Evolutionary conservation across 108 stramenopile species (phyloP).

Genomic region (Fragilariopsis cylindrus): DNA sequence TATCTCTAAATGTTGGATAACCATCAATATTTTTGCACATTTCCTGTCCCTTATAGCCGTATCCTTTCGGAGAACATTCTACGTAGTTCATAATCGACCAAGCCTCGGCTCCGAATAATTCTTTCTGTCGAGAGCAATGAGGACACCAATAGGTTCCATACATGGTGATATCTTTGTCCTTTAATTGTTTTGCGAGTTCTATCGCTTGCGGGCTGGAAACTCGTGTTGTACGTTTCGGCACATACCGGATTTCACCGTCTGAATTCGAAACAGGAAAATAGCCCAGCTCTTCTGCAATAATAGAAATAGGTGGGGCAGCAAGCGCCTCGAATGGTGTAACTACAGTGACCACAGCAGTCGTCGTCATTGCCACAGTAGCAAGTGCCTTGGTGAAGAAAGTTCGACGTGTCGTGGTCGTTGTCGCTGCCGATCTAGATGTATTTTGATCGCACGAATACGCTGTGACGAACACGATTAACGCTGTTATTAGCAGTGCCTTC

Average conservation of each 20-base stretch:
- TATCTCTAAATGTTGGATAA: slow-evolving; percentile 69
- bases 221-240: slow-evolving; percentile 64
- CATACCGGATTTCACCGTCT: slow-evolving; percentile 60
- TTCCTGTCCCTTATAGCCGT: slow-evolving; percentile 28
- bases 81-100: slow-evolving; percentile 64
- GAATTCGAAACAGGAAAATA: slow-evolving; percentile 77
- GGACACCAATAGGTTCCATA: slow-evolving; percentile 90
- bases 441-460: no score
- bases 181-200: slow-evolving; percentile 50
- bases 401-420: no score
- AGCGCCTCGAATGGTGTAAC: slow-evolving; percentile 13
- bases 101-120: slow-evolving; percentile 81
- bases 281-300: slow-evolving; percentile 88
- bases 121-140: slow-evolving; percentile 80
- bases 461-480: no score
- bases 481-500: no score
- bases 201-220: slow-evolving; percentile 70
- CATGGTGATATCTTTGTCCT: slow-evolving; percentile 57
- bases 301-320: slow-evolving; percentile 79
- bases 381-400: no score
- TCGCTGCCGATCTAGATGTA: no score
- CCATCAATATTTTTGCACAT: slow-evolving; percentile 58
- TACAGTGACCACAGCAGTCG: background rate
- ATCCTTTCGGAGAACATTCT: slow-evolving; percentile 80
- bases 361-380: no score